Evolutionary conservation across 2,329 filamentous ascomycete species (phyloP).

Genomic region (Xylaria arbuscula): DNA sequence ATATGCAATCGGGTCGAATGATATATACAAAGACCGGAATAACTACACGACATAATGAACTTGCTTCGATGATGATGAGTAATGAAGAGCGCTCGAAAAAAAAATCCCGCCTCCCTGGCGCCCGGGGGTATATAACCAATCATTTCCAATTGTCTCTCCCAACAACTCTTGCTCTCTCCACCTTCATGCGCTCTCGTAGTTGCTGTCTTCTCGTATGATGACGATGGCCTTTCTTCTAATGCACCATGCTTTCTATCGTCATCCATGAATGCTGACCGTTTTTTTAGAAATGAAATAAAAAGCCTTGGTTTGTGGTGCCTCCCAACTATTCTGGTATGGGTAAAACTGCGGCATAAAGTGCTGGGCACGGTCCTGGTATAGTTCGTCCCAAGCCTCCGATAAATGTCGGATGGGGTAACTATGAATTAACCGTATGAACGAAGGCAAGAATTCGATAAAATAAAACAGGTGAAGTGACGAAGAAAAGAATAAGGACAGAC

Average conservation of each 20-base stretch:
- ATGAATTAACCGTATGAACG: constrained; percentile 10
- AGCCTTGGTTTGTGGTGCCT: background rate
- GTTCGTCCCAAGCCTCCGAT: constrained; percentile 15
- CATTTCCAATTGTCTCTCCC: background rate
- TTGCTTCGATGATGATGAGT: background rate
- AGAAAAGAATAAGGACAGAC: constrained; percentile 2
- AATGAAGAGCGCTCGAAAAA: background rate
- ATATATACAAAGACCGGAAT: constrained; percentile 10
- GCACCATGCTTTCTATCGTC: too few species aligned
- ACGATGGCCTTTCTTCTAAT: too few species aligned
- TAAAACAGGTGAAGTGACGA: constrained; percentile 9
- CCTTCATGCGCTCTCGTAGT: background rate
- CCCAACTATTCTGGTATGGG: constrained; percentile 2
- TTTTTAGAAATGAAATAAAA: constrained; percentile 2
- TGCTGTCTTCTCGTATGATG: background rate
- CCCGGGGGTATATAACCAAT: constrained; percentile 23
- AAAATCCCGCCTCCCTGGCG: constrained; percentile 17
- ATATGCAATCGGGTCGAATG: constrained; percentile 1
- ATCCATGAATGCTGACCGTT: background rate
- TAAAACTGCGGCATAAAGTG: constrained; percentile 2
- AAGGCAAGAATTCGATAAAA: constrained; percentile 15
- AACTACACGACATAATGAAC: constrained; percentile 9
- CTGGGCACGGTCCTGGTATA: constrained; percentile 7
- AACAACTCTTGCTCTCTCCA: background rate
- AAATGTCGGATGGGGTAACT: constrained; percentile 26